Evolutionary conservation across 306 rosid genomes (phyloP).

Genomic region (Prunus dulcis): DNA sequence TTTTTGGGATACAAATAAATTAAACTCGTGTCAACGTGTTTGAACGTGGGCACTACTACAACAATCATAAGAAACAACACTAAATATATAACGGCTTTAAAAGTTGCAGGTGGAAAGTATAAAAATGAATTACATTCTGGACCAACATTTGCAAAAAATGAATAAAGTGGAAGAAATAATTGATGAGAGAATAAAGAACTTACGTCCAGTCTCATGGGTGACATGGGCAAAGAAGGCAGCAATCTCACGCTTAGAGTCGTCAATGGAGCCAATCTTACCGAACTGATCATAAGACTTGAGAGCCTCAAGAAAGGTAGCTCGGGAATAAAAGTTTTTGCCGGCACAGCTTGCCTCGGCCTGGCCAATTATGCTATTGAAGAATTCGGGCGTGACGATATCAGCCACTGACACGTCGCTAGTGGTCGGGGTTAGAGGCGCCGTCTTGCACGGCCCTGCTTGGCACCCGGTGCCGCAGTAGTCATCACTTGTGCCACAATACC

Average conservation of each 20-base stretch:
- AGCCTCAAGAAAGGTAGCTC: slow-evolving; percentile 53
- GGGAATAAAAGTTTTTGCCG: slow-evolving; percentile 57
- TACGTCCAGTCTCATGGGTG: slow-evolving; percentile 83
- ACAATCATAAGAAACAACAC: too few relatives aligned
- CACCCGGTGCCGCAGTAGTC: slow-evolving; percentile 67
- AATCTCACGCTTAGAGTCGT: slow-evolving; percentile 74
- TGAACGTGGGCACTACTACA: too few relatives aligned
- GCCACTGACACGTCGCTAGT: slow-evolving; percentile 36
- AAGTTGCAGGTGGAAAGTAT: too few relatives aligned
- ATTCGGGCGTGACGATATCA: slow-evolving; percentile 46
- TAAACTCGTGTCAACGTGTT: too few relatives aligned
- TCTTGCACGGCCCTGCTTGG: slow-evolving; percentile 51
- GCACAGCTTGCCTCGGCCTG: slow-evolving; percentile 49
- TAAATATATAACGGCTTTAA: too few relatives aligned
- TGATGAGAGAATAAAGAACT: slow-evolving; percentile 7
- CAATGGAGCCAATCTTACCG: slow-evolving; percentile 33
- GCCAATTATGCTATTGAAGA: slow-evolving; percentile 49
- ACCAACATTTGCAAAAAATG: background rate
- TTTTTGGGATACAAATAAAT: background rate
- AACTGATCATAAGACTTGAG: slow-evolving; percentile 41
- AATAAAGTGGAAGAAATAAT: background rate
- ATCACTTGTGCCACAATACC: slow-evolving; percentile 51
- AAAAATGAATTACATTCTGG: too few relatives aligned
- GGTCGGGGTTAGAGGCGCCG: slow-evolving; percentile 16
- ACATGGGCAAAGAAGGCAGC: slow-evolving; percentile 83